phyloP scores from a whole-genome alignment of 129 eudicot genomes.

The Sambucus nigra region DNA sequence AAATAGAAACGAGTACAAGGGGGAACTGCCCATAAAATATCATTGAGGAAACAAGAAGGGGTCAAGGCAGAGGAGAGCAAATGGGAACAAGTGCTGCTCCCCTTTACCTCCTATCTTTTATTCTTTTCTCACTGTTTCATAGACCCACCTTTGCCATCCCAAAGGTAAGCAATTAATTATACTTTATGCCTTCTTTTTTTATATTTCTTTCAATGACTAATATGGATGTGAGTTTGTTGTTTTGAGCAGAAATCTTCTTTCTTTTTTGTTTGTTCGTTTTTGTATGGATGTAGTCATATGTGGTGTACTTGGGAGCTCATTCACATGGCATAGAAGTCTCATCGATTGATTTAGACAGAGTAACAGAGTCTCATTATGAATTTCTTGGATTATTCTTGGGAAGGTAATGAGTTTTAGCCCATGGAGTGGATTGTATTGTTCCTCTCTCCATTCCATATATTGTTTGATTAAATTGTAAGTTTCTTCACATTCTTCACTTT shows the following conservation, averaged over 20 bases:
- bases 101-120: slow-evolving; percentile 35
- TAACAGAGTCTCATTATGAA: slow-evolving; percentile 54
- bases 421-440: not conserved
- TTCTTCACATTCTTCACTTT: slow-evolving; percentile 2
- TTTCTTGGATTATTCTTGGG: slow-evolving; percentile 82
- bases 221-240: slow-evolving; percentile 3
- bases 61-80: slow-evolving; percentile 18
- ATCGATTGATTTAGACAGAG: slow-evolving; percentile 41
- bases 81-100: slow-evolving; percentile 38
- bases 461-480: not conserved
- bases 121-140: slow-evolving; percentile 38
- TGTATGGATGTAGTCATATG: slow-evolving; percentile 57
- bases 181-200: not conserved
- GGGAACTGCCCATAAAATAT: slow-evolving; percentile 23
- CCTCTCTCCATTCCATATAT: not conserved
- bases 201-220: not conserved
- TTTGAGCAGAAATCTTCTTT: not conserved
- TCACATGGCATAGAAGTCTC: slow-evolving; percentile 42
- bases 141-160: slow-evolving; percentile 54
- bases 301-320: slow-evolving; percentile 84
- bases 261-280: not conserved
- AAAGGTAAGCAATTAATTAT: slow-evolving; percentile 68
- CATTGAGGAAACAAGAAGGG: slow-evolving; percentile 10
- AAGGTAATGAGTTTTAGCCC: slow-evolving; percentile 38
- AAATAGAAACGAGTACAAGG: slow-evolving; percentile 36